Percentiles rank a stretch among this genome's conserved stretches.
Conservation (phyloP, 805 yeast species). For the Wickerhamomyces tratensis region DNA sequence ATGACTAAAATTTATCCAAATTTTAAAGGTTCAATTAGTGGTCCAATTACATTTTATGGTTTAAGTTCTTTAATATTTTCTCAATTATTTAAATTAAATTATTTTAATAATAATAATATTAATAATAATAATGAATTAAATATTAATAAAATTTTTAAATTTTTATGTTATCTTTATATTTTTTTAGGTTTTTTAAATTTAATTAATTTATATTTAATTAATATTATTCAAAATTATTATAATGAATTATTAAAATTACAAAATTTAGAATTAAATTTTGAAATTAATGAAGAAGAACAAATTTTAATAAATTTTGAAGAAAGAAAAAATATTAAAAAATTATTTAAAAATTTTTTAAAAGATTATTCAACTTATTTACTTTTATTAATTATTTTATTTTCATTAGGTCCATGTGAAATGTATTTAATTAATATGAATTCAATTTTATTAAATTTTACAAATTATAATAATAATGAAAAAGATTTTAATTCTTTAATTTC, state of each 20-base stretch:
- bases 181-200: constrained; percentile 51
- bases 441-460: constrained; percentile 26
- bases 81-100: constrained; percentile 37
- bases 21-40: constrained; percentile 71
- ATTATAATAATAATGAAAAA: constrained; percentile 1
- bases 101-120: constrained; percentile 12
- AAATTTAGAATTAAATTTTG: constrained; percentile 7
- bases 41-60: constrained; percentile 87
- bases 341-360: constrained; percentile 22
- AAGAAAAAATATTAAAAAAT: constrained; percentile 21
- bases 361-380: constrained; percentile 58
- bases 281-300: constrained; percentile 14
- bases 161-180: constrained; percentile 43
- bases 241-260: constrained; percentile 24
- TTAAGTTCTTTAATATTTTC: constrained; percentile 70
- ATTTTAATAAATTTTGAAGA: constrained; percentile 1
- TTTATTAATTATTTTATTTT: constrained; percentile 51
- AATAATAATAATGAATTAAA: constrained; percentile 26
- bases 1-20: constrained; percentile 83
- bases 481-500: constrained; percentile 21
- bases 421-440: constrained; percentile 79
- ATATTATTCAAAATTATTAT: constrained; percentile 17
- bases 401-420: constrained; percentile 80
- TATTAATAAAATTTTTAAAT: constrained; percentile 40
- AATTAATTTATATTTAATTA: constrained; percentile 52